Evolutionary conservation across 1,284 basidiomycete genomes (phyloP).

Genomic region (Acaromyces ingoldii): DNA sequence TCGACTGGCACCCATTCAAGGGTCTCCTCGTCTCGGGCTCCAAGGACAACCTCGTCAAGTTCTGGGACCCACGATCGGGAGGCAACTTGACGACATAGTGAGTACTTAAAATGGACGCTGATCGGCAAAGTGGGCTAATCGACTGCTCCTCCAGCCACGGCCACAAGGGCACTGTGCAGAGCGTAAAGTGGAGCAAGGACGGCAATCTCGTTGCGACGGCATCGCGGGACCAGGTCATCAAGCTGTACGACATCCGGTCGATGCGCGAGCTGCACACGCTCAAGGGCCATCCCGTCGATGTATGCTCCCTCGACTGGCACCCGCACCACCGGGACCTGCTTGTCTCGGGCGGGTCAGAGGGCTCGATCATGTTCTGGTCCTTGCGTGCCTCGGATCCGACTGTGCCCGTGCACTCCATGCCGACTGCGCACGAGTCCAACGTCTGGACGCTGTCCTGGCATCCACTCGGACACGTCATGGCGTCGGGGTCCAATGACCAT

Average conservation of each 20-base stretch:
- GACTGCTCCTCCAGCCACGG: slow-evolving; percentile 65
- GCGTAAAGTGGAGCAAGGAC: slow-evolving; percentile 84
- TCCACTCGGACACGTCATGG: slow-evolving; percentile 89
- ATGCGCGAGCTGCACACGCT: slow-evolving; percentile 90
- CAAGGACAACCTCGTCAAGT: slow-evolving; percentile 97
- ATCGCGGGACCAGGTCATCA: slow-evolving; percentile 85
- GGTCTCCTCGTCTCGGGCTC: slow-evolving; percentile 87
- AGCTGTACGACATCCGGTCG: slow-evolving; percentile 94
- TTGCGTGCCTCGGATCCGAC: slow-evolving; percentile 52
- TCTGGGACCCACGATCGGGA: slow-evolving; percentile 77
- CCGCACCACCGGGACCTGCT: slow-evolving; percentile 81
- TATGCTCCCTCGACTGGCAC: slow-evolving; percentile 94
- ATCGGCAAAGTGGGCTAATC: too few species aligned
- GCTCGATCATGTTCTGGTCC: slow-evolving; percentile 88
- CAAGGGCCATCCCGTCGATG: slow-evolving; percentile 94
- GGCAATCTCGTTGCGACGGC: slow-evolving; percentile 90
- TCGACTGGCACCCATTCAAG: slow-evolving; percentile 96
- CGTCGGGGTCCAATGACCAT: slow-evolving; percentile 89
- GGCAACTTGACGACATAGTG: slow-evolving; percentile 13
- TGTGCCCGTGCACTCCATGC: slow-evolving; percentile 72
- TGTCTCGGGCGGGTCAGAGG: slow-evolving; percentile 88
- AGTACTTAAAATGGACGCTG: too few species aligned
- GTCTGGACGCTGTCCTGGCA: slow-evolving; percentile 94
- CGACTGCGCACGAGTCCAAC: slow-evolving; percentile 92
- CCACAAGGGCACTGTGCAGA: slow-evolving; percentile 95